These are phyloP conservation scores for Tulasnella sp. DNA, from an alignment of 768 basidiomycete genomes.

Conservation along the genomic window DNA sequence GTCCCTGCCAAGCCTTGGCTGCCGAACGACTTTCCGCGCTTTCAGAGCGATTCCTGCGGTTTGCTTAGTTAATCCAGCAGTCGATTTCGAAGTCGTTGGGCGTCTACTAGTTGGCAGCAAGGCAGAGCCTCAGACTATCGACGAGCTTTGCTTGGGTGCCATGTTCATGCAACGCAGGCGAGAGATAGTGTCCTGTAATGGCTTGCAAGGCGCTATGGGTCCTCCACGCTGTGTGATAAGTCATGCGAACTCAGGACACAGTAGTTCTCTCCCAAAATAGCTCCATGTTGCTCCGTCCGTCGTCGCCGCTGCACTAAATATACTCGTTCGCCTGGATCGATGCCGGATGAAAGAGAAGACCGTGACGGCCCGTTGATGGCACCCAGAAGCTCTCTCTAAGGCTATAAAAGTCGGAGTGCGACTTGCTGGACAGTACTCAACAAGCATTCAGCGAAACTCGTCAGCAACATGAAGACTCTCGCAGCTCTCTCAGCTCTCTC, in stretches of 20 bases:
- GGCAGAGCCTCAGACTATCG: not conserved
- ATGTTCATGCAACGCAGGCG: not conserved
- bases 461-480: not conserved
- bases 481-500: not conserved
- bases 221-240: not conserved
- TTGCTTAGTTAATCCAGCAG: not conserved
- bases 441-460: not conserved
- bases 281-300: not conserved
- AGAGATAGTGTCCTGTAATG: not conserved
- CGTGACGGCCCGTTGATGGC: not conserved
- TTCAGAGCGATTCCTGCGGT: not conserved
- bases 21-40: not conserved
- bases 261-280: not conserved
- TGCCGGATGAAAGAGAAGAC: not conserved
- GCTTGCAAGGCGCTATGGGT: not conserved
- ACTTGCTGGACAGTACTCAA: not conserved
- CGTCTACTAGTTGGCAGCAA: not conserved
- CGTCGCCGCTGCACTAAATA: not conserved
- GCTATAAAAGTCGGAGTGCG: not conserved
- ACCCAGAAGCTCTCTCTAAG: not conserved
- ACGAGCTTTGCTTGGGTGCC: not conserved
- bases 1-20: not conserved
- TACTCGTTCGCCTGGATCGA: not conserved
- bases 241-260: not conserved
- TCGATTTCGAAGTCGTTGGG: not conserved